Base-by-base conservation (phyloP, 2,329 filamentous ascomycete species). In the Penicillium expansum region DNA sequence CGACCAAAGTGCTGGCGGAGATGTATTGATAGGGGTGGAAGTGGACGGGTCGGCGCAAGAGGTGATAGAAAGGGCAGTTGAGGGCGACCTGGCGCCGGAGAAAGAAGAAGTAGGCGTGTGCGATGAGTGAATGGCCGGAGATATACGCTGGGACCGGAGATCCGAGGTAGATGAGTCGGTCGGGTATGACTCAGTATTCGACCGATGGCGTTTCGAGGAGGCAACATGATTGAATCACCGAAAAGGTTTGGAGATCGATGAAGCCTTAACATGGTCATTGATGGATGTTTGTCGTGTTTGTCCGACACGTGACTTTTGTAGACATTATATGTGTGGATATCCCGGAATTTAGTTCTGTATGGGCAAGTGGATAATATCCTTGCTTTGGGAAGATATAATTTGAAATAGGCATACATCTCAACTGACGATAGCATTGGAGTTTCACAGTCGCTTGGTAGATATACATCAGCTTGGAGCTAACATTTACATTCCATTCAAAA, bases 41-140 rank as follows among this genome's bases (percentile, higher is more conserved):
- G 56, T 75, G 77, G 58, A 56, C 71, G 63, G 63, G 69, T 66
- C 59, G 77, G 73, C 27, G 81, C 76, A 8, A 83, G 77, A 60
- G 83, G 80, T 62, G 85, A 82, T 48, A 89, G 83, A 74, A 89
- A 90, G 33, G 83, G 83, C 32, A 88, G 76, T 69, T 88, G 85
- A 39, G 86, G 86, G 30, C 86, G 83, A 48, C 78, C 74, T 48
- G 74, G 69, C n/a, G 76, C 71, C 51, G 76, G 69, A 42, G 81
- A 75, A 62, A 85, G 69, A 58, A 84, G 76, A 50, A 81, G 79
- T 47, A 82, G 79, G 41, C 77, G 79, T 35, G 80, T 76, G 64
- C 81, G 83, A 60, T 83, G 80, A 16, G 85, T 86, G 72, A 88
- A 88, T 35, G 77, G 78, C 44, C 84, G 82, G 22, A 67, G 64